Base-by-base conservation (phyloP, 305 asterid genomes). In the Solanum hybrid region DNA sequence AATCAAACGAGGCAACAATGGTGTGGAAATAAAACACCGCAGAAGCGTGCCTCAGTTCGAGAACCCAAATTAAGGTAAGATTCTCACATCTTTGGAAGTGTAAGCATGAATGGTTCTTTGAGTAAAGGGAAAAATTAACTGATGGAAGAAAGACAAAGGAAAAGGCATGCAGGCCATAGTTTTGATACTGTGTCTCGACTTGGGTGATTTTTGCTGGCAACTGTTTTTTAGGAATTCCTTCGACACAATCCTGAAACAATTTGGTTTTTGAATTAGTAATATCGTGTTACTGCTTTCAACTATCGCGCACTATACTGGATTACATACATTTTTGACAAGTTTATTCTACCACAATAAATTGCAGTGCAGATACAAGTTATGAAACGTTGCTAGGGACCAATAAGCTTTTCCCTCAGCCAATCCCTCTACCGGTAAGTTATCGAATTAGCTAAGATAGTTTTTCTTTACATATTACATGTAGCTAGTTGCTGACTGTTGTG, bases 1-100 rank as follows among this genome's bases (percentile, higher is more conserved):
- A 96, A 93, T 89, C 98, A 96, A 86, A 95, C 95, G 8, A 94
- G 99, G 94, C 95, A 95, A 90, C 98, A 94, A 92, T 96, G 99
- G 99, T 90, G 95, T 81, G 98, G 96, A 84, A 94, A 88, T 89
- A 97, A 92, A 92, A 93, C 92, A 35, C 88, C 96, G n/a, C 91
- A 95, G 90, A 92, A 91, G 89, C 51, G 84, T 26, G 93, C 86
- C 29, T 93, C 92, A 89, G 81, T 91, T 86, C 95, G 87, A 90
- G 99, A 94, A 77, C 96, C 97, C 87, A 96, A 93, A 91, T 88
- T 95, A 91, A 92, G 96, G 99, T 95, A 71, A 84, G 91, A 18
- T 42, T 84, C 64, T 31, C 84, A 85, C 88, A 85, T 11, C 10
- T 84, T 85, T 85, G 46, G 88, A 85, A 57, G 88, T 51, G 40